Evolutionary conservation across 2,329 filamentous ascomycete genomes (phyloP).

Genomic region (Colletotrichum tropicale): DNA sequence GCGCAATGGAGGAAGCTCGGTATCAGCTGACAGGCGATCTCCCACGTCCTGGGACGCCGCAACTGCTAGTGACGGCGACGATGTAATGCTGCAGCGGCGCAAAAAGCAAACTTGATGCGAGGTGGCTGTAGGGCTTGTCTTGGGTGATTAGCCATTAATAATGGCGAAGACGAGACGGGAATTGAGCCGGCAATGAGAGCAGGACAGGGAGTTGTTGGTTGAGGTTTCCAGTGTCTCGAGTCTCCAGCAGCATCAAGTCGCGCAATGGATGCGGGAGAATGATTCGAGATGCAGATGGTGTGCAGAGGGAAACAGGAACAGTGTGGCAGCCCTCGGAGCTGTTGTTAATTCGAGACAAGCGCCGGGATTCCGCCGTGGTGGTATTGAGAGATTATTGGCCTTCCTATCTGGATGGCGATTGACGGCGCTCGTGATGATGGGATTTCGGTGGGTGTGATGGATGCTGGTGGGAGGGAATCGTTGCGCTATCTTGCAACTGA

Average conservation of each 20-base stretch:
- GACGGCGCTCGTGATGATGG: slow-evolving; percentile 20
- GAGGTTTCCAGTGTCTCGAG: not conserved
- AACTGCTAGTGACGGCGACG: not conserved
- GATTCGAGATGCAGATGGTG: not conserved
- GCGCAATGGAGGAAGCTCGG: not conserved
- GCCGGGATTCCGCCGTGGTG: slow-evolving; percentile 16
- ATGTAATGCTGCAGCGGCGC: not conserved
- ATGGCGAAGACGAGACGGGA: not conserved
- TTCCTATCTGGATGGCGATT: slow-evolving; percentile 21
- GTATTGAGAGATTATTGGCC: slow-evolving; percentile 21
- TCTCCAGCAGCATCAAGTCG: not conserved
- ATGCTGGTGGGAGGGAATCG: not conserved
- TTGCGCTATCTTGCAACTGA: not conserved
- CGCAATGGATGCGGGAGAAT: not conserved
- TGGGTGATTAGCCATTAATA: not conserved
- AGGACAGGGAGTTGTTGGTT: not conserved
- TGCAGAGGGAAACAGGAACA: not conserved
- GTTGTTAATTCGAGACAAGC: slow-evolving; percentile 18
- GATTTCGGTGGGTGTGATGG: slow-evolving; percentile 6
- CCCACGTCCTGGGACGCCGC: not conserved
- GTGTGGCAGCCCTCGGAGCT: slow-evolving; percentile 15
- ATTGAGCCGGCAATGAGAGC: slow-evolving; percentile 3
- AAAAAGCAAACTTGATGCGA: not conserved
- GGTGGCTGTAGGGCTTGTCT: not conserved
- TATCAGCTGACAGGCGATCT: slow-evolving; percentile 17